Conservation (phyloP, 2,329 filamentous ascomycete species). For the Alternaria dauci region DNA sequence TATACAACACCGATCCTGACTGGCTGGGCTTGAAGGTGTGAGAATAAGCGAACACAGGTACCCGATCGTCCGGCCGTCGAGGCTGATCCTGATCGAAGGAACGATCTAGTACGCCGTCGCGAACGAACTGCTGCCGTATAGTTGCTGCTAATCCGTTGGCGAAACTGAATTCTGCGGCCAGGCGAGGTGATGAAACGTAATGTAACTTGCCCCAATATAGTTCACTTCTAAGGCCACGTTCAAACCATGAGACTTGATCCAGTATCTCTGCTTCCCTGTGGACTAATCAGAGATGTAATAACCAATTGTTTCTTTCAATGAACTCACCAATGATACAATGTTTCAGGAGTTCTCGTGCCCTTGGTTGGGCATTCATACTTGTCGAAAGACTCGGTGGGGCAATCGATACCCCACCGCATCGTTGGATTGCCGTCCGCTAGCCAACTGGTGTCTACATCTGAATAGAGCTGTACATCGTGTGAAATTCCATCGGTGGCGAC, state of each 20-base stretch:
- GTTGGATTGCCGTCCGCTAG: neutral
- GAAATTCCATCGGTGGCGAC: neutral
- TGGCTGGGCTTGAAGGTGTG: neutral
- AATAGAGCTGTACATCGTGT: slow-evolving; percentile 1
- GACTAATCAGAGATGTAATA: neutral
- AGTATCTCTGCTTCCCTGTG: neutral
- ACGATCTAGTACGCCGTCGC: neutral
- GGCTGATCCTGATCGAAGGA: neutral
- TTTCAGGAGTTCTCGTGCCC: neutral
- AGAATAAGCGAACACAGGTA: neutral
- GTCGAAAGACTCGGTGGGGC: neutral
- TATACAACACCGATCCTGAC: neutral
- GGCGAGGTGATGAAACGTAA: neutral
- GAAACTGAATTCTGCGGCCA: neutral
- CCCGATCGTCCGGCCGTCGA: neutral
- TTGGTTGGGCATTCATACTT: neutral
- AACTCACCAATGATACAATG: neutral
- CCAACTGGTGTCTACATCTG: neutral
- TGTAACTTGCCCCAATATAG: neutral
- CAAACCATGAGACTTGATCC: neutral
- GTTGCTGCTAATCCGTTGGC: neutral
- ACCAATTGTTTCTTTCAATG: no score
- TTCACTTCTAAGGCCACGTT: neutral
- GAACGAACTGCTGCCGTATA: neutral
- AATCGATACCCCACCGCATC: neutral